A percentile compares a stretch with the other conserved stretches of the same genome.
Conservation (phyloP, 2,329 filamentous ascomycete species). For the Aureobasidium lini region DNA sequence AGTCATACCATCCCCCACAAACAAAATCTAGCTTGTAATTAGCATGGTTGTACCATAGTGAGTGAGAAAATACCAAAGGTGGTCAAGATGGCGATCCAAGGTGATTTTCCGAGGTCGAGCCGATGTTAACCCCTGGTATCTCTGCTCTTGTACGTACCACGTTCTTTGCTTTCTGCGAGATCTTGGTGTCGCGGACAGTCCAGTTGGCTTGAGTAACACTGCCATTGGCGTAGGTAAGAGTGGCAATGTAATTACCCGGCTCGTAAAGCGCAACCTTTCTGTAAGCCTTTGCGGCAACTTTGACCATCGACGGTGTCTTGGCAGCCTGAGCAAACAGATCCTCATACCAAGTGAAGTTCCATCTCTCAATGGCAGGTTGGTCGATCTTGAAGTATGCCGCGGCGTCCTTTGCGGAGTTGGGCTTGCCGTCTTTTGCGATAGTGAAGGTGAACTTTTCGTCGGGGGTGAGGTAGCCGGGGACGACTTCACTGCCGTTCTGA, state of each 20-base stretch:
- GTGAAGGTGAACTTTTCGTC: conserved; percentile 71
- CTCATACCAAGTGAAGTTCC: conserved; percentile 81
- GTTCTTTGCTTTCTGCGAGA: conserved; percentile 72
- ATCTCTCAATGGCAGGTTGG: conserved; percentile 68
- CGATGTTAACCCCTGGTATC: too few species aligned
- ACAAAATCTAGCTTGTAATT: conserved; percentile 48
- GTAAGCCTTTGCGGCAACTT: conserved; percentile 73
- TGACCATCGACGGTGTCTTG: conserved; percentile 62
- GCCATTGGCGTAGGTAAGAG: conserved; percentile 65
- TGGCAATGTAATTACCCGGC: conserved; percentile 71
- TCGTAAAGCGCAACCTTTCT: conserved; percentile 67
- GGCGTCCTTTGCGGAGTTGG: conserved; percentile 40
- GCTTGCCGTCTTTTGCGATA: conserved; percentile 56
- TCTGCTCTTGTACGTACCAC: conserved; percentile 32
- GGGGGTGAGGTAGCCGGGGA: conserved; percentile 49
- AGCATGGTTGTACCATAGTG: too few species aligned
- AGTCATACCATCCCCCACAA: conserved; percentile 65
- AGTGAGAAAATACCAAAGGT: too few species aligned
- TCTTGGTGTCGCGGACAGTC: conserved; percentile 64
- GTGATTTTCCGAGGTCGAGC: too few species aligned
- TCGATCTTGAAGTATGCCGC: conserved; percentile 60
- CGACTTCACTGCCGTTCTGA: conserved; percentile 74
- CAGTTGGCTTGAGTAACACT: conserved; percentile 67
- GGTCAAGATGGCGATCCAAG: too few species aligned
- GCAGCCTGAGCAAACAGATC: conserved; percentile 71